Evolutionary conservation across 2,329 filamentous ascomycete genomes (phyloP).

Genomic region (Thyridium curvatum): DNA sequence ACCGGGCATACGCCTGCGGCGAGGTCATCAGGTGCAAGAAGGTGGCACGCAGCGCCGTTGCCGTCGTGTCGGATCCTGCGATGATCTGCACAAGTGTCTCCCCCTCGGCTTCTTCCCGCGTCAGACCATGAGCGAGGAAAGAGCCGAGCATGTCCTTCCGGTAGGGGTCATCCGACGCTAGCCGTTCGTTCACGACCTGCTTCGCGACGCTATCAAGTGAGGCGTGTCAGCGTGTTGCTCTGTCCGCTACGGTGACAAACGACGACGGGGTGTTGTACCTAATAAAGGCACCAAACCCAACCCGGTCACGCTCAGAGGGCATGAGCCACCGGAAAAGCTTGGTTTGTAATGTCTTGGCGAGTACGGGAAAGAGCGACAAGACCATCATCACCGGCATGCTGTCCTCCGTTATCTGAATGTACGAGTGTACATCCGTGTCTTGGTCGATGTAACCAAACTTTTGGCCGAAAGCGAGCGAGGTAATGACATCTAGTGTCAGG

Average conservation of each 20-base stretch:
- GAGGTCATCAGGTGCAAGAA: conserved; percentile 18
- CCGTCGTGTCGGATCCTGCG: conserved; percentile 21
- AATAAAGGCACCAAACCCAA: conserved; percentile 31
- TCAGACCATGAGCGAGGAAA: conserved; percentile 31
- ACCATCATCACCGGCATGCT: neutral
- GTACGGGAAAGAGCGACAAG: conserved; percentile 29
- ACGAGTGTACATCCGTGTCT: conserved; percentile 38
- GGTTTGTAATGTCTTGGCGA: conserved; percentile 34
- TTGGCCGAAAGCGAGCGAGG: conserved; percentile 41
- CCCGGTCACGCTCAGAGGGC: conserved; percentile 29
- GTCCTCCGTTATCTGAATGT: conserved; percentile 24
- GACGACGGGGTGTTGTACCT: conserved; percentile 12
- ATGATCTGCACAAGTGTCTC: conserved; percentile 32
- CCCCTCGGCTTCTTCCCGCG: conserved; percentile 32
- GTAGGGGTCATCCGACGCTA: conserved; percentile 17
- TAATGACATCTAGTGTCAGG: conserved; percentile 50
- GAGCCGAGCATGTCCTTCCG: conserved; percentile 31
- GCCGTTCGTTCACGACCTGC: conserved; percentile 19
- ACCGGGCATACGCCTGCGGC: conserved; percentile 13
- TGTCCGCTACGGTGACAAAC: too few relatives aligned
- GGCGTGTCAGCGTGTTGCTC: conserved; percentile 19
- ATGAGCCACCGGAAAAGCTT: conserved; percentile 31
- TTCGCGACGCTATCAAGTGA: conserved; percentile 29
- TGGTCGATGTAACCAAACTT: conserved; percentile 38
- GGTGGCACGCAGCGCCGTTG: conserved; percentile 17